phyloP scores from a whole-genome alignment of 2,329 filamentous ascomycete species.

The Dactylellina haptotyla region DNA sequence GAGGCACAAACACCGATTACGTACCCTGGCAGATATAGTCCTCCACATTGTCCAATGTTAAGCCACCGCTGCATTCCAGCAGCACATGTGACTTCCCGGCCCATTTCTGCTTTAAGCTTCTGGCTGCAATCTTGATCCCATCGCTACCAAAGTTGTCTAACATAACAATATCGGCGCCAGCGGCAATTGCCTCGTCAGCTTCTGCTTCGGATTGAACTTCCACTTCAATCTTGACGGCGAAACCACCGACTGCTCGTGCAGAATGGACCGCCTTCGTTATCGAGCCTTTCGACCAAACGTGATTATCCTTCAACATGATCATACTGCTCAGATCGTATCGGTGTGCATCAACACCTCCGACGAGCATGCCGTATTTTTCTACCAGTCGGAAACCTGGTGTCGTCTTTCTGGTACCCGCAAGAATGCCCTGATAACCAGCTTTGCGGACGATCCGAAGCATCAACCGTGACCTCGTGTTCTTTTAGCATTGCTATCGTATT shows the following conservation, averaged over 20 bases:
- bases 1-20: too few species aligned
- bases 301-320: constrained; percentile 99
- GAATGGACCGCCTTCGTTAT: constrained; percentile 87
- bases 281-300: constrained; percentile 81
- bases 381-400: constrained; percentile 94
- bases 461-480: constrained; percentile 63
- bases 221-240: constrained; percentile 93
- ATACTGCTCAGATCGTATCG: constrained; percentile 90
- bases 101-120: constrained; percentile 81
- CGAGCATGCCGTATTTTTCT: constrained; percentile 97
- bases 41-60: constrained; percentile 85
- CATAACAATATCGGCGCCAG: constrained; percentile 96
- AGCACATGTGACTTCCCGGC: constrained; percentile 75
- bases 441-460: constrained; percentile 69
- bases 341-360: constrained; percentile 91
- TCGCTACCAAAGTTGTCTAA: constrained; percentile 91
- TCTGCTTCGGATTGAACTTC: constrained; percentile 89
- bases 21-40: constrained; percentile 79
- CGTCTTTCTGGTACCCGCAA: constrained; percentile 97
- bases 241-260: constrained; percentile 84
- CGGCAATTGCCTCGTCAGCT: constrained; percentile 88
- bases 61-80: constrained; percentile 89
- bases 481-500: not conserved
- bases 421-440: constrained; percentile 79
- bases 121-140: constrained; percentile 78